Evolutionary conservation across 768 basidiomycete genomes (phyloP).

Genomic region (Russula emetica): DNA sequence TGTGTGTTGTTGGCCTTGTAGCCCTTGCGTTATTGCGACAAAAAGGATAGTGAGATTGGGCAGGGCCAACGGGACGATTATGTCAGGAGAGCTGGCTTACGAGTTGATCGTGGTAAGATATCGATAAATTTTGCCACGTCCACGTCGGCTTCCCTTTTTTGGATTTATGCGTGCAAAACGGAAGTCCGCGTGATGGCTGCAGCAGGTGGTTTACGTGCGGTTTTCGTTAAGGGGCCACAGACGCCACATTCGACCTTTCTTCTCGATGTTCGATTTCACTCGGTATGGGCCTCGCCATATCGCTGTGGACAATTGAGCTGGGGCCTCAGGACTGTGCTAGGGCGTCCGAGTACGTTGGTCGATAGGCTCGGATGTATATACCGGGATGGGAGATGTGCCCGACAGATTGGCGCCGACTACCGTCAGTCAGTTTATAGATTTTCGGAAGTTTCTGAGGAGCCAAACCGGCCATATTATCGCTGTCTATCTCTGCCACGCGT

Average conservation of each 20-base stretch:
- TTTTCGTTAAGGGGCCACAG: constrained; percentile 17
- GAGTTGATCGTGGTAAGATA: constrained; percentile 20
- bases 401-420: constrained; percentile 19
- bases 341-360: background rate
- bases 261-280: constrained; percentile 1
- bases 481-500: background rate
- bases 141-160: constrained; percentile 17
- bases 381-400: constrained; percentile 15
- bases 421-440: constrained; percentile 8
- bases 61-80: background rate
- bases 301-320: background rate
- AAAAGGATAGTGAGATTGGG: background rate
- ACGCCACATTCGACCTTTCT: constrained; percentile 9
- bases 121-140: constrained; percentile 21
- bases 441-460: constrained; percentile 16
- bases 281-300: background rate
- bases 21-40: background rate
- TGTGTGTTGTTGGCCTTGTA: background rate
- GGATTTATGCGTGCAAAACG: constrained; percentile 21
- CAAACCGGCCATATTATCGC: constrained; percentile 2
- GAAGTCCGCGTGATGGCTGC: constrained; percentile 20
- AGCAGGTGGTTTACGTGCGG: constrained; percentile 28
- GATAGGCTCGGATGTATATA: background rate
- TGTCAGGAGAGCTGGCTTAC: background rate
- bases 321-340: background rate